Evolutionary conservation across 2,329 filamentous ascomycete species (phyloP).

Genomic region (Paecilomyces fulvus): DNA sequence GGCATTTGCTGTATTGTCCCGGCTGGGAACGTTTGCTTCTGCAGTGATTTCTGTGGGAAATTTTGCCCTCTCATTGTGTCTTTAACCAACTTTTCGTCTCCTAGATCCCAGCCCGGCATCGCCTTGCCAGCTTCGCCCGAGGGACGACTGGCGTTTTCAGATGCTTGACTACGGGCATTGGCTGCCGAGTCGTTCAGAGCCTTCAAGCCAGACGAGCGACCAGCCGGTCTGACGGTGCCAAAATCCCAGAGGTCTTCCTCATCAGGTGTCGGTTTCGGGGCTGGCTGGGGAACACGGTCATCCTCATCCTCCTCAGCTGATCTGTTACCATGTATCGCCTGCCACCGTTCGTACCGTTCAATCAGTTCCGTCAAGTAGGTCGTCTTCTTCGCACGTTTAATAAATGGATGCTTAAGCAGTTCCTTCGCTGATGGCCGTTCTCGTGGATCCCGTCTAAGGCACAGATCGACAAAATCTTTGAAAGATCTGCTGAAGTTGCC

Average conservation of each 20-base stretch:
- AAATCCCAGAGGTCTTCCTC: conserved; percentile 97
- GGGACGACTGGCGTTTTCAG: conserved; percentile 43
- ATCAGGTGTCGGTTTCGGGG: conserved; percentile 39
- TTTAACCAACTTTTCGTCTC: conserved; percentile 14
- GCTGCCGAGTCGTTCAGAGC: conserved; percentile 73
- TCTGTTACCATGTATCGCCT: conserved; percentile 65
- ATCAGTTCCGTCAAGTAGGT: conserved; percentile 96
- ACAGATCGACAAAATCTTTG: conserved; percentile 77
- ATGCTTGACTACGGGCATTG: conserved; percentile 59
- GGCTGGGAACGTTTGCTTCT: conserved; percentile 40
- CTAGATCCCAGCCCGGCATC: conserved; percentile 22
- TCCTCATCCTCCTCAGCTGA: conserved; percentile 59
- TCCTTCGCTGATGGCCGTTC: conserved; percentile 83
- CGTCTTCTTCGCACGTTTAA: conserved; percentile 85
- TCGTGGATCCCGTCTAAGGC: conserved; percentile 78
- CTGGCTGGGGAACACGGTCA: conserved; percentile 30
- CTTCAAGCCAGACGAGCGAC: conserved; percentile 56
- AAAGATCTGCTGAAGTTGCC: conserved; percentile 75
- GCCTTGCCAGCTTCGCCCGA: conserved; percentile 17
- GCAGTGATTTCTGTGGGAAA: conserved; percentile 48
- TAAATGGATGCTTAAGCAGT: conserved; percentile 79
- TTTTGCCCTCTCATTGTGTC: conserved; percentile 40
- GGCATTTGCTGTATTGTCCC: conserved; percentile 13
- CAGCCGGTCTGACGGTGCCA: conserved; percentile 81
- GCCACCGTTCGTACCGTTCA: conserved; percentile 81